These are phyloP conservation scores for Danielia reshetovae DNA, from an alignment of 805 yeast genomes.

Conservation along the genomic window DNA sequence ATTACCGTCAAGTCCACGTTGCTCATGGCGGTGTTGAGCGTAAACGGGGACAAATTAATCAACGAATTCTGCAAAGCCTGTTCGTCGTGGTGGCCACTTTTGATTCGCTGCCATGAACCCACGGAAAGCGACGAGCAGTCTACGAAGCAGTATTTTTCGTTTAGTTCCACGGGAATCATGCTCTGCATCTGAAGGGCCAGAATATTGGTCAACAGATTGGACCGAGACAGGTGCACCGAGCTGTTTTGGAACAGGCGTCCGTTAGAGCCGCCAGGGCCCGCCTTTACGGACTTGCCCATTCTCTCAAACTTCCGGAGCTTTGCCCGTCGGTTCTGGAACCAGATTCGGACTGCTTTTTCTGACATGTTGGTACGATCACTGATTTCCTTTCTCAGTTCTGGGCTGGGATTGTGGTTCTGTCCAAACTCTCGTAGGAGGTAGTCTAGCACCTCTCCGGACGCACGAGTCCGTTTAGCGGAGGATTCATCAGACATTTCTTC, in stretches of 20 bases:
- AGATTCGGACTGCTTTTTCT: conserved; percentile 83
- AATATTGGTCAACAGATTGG: conserved; percentile 18
- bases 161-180: conserved; percentile 18
- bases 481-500: conserved; percentile 24
- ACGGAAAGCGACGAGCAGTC: conserved; percentile 68
- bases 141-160: conserved; percentile 59
- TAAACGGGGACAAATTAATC: conserved; percentile 62
- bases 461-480: conserved; percentile 54
- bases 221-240: conserved; percentile 21
- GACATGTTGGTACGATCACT: conserved; percentile 75
- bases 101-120: conserved; percentile 78
- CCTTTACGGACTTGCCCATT: conserved; percentile 22
- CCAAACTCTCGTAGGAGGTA: conserved; percentile 65
- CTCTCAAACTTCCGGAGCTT: conserved; percentile 66
- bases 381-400: conserved; percentile 64
- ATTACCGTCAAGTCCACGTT: conserved; percentile 70
- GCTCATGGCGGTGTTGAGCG: conserved; percentile 59
- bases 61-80: conserved; percentile 41
- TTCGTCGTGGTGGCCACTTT: conserved; percentile 53
- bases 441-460: conserved; percentile 76
- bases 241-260: background rate
- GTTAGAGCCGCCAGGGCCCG: background rate
- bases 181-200: conserved; percentile 19
- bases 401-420: conserved; percentile 69
- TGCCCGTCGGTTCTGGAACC: conserved; percentile 90